A percentile compares a stretch with the other conserved stretches of the same genome.
Conservation (phyloP, 2,329 filamentous ascomycete genomes). For the Aspergillus novoparasiticus region DNA sequence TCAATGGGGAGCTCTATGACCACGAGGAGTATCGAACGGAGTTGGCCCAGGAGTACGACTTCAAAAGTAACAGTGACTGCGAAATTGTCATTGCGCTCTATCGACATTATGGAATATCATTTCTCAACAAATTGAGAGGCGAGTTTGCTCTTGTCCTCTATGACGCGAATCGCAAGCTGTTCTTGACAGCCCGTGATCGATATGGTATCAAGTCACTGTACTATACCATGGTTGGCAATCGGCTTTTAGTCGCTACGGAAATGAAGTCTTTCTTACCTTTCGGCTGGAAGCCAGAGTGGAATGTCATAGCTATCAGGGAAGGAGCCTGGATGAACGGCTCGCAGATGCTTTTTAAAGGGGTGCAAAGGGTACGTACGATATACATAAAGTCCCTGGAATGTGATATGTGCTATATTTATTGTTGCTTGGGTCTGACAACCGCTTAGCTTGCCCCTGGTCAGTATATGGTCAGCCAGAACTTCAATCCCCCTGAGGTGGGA, state of each 20-base stretch:
- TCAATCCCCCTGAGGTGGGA: conserved; percentile 41
- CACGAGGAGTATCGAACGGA: conserved; percentile 48
- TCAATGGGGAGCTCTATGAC: conserved; percentile 64
- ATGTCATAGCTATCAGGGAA: conserved; percentile 50
- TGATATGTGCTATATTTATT: background rate
- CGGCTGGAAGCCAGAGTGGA: conserved; percentile 58
- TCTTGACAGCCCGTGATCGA: conserved; percentile 56
- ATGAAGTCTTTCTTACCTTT: conserved; percentile 57
- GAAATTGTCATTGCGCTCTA: conserved; percentile 59
- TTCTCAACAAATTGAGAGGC: conserved; percentile 53
- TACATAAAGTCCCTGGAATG: background rate
- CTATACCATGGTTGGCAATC: conserved; percentile 47
- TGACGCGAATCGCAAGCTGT: conserved; percentile 45
- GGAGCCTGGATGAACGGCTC: conserved; percentile 49
- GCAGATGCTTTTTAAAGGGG: conserved; percentile 54
- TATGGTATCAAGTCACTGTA: conserved; percentile 62
- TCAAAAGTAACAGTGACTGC: conserved; percentile 52
- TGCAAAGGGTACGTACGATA: conserved; percentile 41
- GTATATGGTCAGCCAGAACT: conserved; percentile 45
- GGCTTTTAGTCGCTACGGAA: conserved; percentile 55
- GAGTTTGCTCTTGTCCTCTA: conserved; percentile 59
- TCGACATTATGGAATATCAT: conserved; percentile 50
- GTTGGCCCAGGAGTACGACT: conserved; percentile 45
- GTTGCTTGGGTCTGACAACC: background rate
- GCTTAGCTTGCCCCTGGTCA: conserved; percentile 47